Evolutionary conservation across 2,329 filamentous ascomycete species (phyloP).

Genomic region (Curvularia sp.): DNA sequence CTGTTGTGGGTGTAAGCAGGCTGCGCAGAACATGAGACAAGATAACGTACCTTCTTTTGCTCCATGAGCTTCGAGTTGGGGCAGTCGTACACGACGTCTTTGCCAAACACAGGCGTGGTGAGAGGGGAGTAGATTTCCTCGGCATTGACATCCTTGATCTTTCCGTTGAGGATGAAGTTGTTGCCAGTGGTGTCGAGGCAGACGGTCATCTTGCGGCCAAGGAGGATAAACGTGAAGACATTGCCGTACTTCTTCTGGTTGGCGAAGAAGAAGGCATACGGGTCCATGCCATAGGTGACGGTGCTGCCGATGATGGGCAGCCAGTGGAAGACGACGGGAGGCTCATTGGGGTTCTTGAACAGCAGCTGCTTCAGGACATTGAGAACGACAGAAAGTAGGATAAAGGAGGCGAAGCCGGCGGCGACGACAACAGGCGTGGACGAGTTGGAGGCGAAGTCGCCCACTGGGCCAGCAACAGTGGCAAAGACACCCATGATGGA

Average conservation of each 20-base stretch:
- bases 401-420: constrained; percentile 56
- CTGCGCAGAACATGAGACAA: background rate
- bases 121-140: constrained; percentile 89
- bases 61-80: constrained; percentile 93
- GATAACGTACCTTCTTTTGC: constrained; percentile 78
- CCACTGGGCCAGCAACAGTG: constrained; percentile 57
- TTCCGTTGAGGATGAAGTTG: constrained; percentile 91
- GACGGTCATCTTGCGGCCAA: constrained; percentile 89
- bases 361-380: constrained; percentile 84
- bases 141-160: constrained; percentile 85
- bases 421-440: constrained; percentile 55
- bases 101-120: constrained; percentile 75
- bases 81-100: constrained; percentile 88
- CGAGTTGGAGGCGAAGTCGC: constrained; percentile 51
- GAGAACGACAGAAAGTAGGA: constrained; percentile 67
- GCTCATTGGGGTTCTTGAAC: constrained; percentile 76
- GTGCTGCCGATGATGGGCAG: constrained; percentile 84
- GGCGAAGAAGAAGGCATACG: constrained; percentile 80
- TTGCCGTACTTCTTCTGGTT: constrained; percentile 84
- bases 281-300: constrained; percentile 92
- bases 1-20: constrained; percentile 47
- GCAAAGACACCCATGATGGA: constrained; percentile 61
- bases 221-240: constrained; percentile 85
- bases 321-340: constrained; percentile 69
- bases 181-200: constrained; percentile 83